These are phyloP conservation scores for Diaporthe amygdali DNA, from an alignment of 2,329 filamentous ascomycete genomes.

Conservation along the genomic window DNA sequence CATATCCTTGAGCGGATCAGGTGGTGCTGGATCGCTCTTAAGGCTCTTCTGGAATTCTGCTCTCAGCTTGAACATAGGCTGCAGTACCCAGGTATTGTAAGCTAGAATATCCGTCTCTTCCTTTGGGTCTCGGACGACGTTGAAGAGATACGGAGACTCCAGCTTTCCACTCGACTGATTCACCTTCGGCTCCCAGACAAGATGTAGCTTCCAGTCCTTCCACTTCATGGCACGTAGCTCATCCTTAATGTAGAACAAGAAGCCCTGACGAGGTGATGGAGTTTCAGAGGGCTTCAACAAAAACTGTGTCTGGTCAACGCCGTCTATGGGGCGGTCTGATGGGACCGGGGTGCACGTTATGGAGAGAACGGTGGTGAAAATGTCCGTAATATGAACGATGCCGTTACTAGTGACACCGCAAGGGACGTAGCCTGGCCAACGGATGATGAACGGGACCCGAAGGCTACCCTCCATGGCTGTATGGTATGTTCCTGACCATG, in stretches of 20 bases:
- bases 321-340: slow-evolving; percentile 37
- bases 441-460: slow-evolving; percentile 40
- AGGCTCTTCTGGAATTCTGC: slow-evolving; percentile 35
- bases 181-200: slow-evolving; percentile 41
- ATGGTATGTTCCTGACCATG: slow-evolving; percentile 41
- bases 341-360: slow-evolving; percentile 31
- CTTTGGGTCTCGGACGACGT: slow-evolving; percentile 37
- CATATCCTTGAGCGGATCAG: slow-evolving; percentile 35
- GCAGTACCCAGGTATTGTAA: slow-evolving; percentile 40
- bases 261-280: slow-evolving; percentile 33
- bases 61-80: slow-evolving; percentile 35
- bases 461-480: slow-evolving; percentile 43
- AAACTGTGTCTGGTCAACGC: slow-evolving; percentile 34
- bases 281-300: slow-evolving; percentile 32
- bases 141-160: slow-evolving; percentile 40
- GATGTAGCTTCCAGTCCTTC: slow-evolving; percentile 41
- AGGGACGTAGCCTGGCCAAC: slow-evolving; percentile 38
- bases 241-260: slow-evolving; percentile 41
- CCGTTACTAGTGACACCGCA: slow-evolving; percentile 33
- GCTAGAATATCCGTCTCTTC: slow-evolving; percentile 38
- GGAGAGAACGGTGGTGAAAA: slow-evolving; percentile 37
- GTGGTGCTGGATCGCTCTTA: slow-evolving; percentile 36
- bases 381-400: slow-evolving; percentile 39
- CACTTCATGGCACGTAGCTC: slow-evolving; percentile 41
- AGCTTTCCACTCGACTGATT: slow-evolving; percentile 37